A percentile compares a stretch with the other conserved stretches of the same genome.
Evolutionary conservation across 148 eudicot genomes (phyloP).

Genomic region (Silene uniflora): DNA sequence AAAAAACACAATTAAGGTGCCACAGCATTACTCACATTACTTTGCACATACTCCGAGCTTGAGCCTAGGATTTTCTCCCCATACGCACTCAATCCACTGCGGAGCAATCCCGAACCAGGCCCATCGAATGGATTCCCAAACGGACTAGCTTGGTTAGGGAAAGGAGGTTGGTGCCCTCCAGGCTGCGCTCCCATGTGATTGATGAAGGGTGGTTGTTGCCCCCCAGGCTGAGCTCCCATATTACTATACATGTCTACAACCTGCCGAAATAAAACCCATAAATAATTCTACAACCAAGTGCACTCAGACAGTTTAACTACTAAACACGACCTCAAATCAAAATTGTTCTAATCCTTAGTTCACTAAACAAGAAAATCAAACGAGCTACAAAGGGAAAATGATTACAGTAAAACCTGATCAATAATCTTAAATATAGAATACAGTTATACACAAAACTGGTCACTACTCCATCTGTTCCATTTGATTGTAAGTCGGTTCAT

Average conservation of each 20-base stretch:
- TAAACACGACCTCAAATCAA: neutral
- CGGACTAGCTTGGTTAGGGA: conserved; percentile 55
- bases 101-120: conserved; percentile 74
- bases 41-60: conserved; percentile 94
- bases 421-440: too few species aligned
- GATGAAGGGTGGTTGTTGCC: conserved; percentile 29
- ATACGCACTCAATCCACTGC: conserved; percentile 86
- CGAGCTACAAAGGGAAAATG: neutral
- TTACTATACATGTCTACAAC: conserved; percentile 71
- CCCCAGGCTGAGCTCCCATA: conserved; percentile 65
- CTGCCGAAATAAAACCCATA: neutral
- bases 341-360: neutral
- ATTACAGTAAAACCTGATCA: too few species aligned
- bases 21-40: conserved; percentile 68
- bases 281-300: neutral
- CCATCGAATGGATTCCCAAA: conserved; percentile 76
- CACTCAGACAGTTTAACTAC: neutral
- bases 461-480: neutral
- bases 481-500: too few species aligned
- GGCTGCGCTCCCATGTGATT: conserved; percentile 46
- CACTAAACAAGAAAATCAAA: neutral
- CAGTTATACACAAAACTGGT: too few species aligned
- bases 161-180: conserved; percentile 49
- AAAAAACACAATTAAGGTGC: neutral
- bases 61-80: conserved; percentile 90